phyloP scores from a whole-genome alignment of 768 basidiomycete species.

The Boletus rubropictus region DNA sequence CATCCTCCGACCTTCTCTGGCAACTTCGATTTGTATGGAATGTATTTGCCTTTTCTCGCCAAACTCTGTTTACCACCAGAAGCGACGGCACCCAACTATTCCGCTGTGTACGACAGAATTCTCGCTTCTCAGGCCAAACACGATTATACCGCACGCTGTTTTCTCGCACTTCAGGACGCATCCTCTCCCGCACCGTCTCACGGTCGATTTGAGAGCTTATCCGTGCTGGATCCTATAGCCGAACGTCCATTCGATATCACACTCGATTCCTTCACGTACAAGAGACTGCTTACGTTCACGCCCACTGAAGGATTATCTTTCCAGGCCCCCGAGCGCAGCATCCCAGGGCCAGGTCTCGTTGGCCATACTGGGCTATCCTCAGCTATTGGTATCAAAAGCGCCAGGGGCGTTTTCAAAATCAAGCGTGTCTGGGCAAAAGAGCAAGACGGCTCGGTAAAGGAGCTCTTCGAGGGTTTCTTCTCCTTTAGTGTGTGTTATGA shows the following conservation, averaged over 20 bases:
- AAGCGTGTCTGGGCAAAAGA: slow-evolving; percentile 31
- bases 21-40: slow-evolving; percentile 37
- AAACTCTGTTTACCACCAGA: slow-evolving; percentile 29
- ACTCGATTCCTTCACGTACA: slow-evolving; percentile 22
- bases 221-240: slow-evolving; percentile 32
- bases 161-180: slow-evolving; percentile 14
- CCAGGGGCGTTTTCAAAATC: slow-evolving; percentile 33
- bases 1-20: slow-evolving; percentile 24
- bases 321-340: slow-evolving; percentile 18
- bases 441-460: slow-evolving; percentile 18
- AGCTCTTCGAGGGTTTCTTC: slow-evolving; percentile 38
- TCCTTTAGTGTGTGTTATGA: slow-evolving; percentile 33
- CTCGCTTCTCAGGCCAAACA: slow-evolving; percentile 35
- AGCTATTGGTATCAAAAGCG: slow-evolving; percentile 30
- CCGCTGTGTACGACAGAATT: slow-evolving; percentile 32
- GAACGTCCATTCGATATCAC: slow-evolving; percentile 32
- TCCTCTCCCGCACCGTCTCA: slow-evolving; percentile 10
- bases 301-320: slow-evolving; percentile 25
- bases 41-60: slow-evolving; percentile 34
- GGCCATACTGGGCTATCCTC: slow-evolving; percentile 22
- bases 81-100: slow-evolving; percentile 24
- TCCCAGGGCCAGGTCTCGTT: slow-evolving; percentile 25
- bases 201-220: slow-evolving; percentile 23
- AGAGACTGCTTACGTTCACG: slow-evolving; percentile 25
- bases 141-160: slow-evolving; percentile 33